phyloP scores from a whole-genome alignment of 306 rosid species.

The Cicer judaicum region DNA sequence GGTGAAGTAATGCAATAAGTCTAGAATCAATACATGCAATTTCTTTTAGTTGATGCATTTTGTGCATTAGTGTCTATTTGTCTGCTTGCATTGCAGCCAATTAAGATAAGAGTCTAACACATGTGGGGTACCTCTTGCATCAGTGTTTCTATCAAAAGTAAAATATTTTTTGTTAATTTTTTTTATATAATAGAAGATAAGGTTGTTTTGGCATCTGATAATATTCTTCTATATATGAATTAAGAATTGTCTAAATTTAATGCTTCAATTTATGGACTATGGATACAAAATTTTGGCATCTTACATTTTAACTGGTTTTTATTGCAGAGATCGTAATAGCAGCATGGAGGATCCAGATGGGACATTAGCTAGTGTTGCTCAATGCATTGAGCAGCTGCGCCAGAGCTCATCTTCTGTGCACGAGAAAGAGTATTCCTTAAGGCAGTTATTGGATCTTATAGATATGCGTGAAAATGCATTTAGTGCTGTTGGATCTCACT shows the following conservation, averaged over 20 bases:
- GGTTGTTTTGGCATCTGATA: conserved; percentile 21
- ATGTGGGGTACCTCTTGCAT: neutral
- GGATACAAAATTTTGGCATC: conserved; percentile 27
- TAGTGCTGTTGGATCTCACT: conserved; percentile 99
- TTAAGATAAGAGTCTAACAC: conserved; percentile 12
- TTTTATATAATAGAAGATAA: conserved; percentile 17
- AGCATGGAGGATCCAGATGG: conserved; percentile 99
- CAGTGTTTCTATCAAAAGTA: conserved; percentile 12
- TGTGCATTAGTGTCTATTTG: conserved; percentile 27
- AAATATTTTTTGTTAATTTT: neutral
- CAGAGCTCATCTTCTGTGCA: conserved; percentile 78
- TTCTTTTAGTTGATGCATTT: conserved; percentile 22
- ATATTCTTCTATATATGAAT: conserved; percentile 21
- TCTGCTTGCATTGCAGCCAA: conserved; percentile 37
- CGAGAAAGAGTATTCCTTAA: conserved; percentile 91
- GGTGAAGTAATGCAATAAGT: conserved; percentile 43
- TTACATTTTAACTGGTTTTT: conserved; percentile 51
- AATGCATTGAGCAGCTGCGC: conserved; percentile 97
- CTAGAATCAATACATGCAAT: conserved; percentile 17
- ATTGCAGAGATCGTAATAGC: conserved; percentile 83
- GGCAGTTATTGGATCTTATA: conserved; percentile 83
- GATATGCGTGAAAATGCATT: conserved; percentile 91
- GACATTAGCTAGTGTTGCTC: conserved; percentile 98
- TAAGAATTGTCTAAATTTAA: conserved; percentile 37
- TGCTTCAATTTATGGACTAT: conserved; percentile 33